A percentile compares a stretch with the other conserved stretches of the same genome.
These are phyloP conservation scores for Mortierella sp. DNA, from an alignment of 371 early-diverging fungal genomes.

Conservation along the genomic window DNA sequence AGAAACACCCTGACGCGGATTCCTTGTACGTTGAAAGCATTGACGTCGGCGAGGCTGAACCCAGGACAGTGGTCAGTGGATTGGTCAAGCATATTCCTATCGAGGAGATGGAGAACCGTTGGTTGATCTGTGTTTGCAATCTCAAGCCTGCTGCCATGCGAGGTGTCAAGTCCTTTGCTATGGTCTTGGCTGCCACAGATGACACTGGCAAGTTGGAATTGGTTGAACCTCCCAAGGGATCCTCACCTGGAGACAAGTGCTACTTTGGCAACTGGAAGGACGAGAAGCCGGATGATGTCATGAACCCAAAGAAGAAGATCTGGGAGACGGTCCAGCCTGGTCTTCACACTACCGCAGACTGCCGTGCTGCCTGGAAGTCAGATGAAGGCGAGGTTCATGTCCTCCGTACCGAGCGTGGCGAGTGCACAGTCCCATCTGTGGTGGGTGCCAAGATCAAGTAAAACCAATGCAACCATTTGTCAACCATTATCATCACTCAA, in stretches of 20 bases:
- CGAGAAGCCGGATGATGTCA: constrained; percentile 82
- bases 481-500: no score
- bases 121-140: constrained; percentile 74
- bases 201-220: constrained; percentile 92
- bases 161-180: constrained; percentile 93
- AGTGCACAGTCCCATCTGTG: constrained; percentile 70
- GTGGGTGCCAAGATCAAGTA: constrained; percentile 83
- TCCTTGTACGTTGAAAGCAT: constrained; percentile 95
- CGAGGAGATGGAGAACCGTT: constrained; percentile 81
- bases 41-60: constrained; percentile 89
- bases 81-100: constrained; percentile 91
- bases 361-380: constrained; percentile 82
- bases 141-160: constrained; percentile 97
- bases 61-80: constrained; percentile 92
- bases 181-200: constrained; percentile 94
- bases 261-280: constrained; percentile 89
- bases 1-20: constrained; percentile 94
- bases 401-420: constrained; percentile 65
- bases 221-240: constrained; percentile 86
- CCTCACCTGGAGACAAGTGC: constrained; percentile 90
- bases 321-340: constrained; percentile 97
- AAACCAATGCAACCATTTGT: constrained; percentile 12
- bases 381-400: constrained; percentile 69
- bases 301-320: constrained; percentile 98
- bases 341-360: constrained; percentile 82